Conservation (phyloP, 2,329 filamentous ascomycete species). For the Alternaria ethzedia region DNA sequence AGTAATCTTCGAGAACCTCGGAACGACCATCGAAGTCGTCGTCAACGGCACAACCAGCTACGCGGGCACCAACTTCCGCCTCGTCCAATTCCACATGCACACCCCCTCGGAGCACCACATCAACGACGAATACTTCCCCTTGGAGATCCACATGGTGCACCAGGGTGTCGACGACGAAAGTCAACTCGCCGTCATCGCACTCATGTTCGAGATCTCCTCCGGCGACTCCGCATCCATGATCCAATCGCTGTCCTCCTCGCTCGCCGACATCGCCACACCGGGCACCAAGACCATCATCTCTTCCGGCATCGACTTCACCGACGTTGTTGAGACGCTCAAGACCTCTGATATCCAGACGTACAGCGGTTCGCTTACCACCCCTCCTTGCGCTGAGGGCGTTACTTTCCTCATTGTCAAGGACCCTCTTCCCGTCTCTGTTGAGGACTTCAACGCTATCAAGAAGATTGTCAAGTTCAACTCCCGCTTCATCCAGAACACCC, state of each 20-base stretch:
- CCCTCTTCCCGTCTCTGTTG: conserved; percentile 56
- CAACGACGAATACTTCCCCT: conserved; percentile 54
- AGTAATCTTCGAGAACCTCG: conserved; percentile 63
- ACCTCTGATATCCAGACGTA: conserved; percentile 58
- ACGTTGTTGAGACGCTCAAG: conserved; percentile 48
- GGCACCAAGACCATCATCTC: conserved; percentile 47
- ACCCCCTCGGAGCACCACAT: conserved; percentile 66
- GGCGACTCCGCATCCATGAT: conserved; percentile 41
- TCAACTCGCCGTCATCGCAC: conserved; percentile 49
- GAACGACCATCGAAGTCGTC: conserved; percentile 64
- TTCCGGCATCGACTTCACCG: conserved; percentile 53
- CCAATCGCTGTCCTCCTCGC: conserved; percentile 36
- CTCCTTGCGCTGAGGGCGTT: conserved; percentile 66
- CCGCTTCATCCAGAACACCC: conserved; percentile 60
- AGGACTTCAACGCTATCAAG: conserved; percentile 61
- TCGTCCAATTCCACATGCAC: conserved; percentile 67
- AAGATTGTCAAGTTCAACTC: conserved; percentile 62
- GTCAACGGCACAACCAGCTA: conserved; percentile 58
- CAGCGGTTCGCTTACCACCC: conserved; percentile 66
- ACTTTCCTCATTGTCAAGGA: conserved; percentile 60
- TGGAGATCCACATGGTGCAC: conserved; percentile 66
- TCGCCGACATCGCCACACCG: conserved; percentile 49
- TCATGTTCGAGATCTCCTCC: conserved; percentile 52
- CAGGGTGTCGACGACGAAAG: conserved; percentile 50
- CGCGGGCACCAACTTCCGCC: conserved; percentile 49